phyloP scores from a whole-genome alignment of 495 filamentous ascomycete genomes.

The Umbilicaria muhlenbergii region DNA sequence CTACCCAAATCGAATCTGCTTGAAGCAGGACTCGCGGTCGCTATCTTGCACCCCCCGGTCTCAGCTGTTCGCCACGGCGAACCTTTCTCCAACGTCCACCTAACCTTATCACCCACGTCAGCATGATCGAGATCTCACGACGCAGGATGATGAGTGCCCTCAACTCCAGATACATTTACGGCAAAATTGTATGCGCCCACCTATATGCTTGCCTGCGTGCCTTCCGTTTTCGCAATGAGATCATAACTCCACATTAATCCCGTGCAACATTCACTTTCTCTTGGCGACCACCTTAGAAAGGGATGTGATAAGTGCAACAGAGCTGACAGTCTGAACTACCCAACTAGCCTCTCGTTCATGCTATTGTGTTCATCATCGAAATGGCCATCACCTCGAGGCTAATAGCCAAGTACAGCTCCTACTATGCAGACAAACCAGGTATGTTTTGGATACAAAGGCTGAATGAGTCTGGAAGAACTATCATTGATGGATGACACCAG shows the following conservation, averaged over 20 bases:
- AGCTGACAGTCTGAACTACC: neutral
- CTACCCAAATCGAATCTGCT: no score
- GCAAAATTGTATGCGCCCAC: constrained; percentile 50
- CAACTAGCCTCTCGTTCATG: constrained; percentile 68
- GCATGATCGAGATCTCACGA: constrained; percentile 32
- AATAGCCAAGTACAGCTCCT: constrained; percentile 75
- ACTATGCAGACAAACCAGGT: constrained; percentile 81
- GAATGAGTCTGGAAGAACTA: neutral
- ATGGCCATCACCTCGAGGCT: constrained; percentile 72
- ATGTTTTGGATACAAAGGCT: constrained; percentile 12
- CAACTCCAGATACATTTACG: constrained; percentile 68
- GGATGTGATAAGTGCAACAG: constrained; percentile 1
- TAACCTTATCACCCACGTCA: neutral
- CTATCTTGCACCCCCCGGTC: no score
- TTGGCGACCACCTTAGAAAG: neutral
- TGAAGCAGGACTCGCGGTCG: no score
- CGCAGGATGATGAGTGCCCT: constrained; percentile 49
- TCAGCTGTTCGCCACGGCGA: no score
- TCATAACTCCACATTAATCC: constrained; percentile 5
- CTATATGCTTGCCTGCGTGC: constrained; percentile 4
- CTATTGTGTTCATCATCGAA: constrained; percentile 72
- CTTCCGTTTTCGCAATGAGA: constrained; percentile 1
- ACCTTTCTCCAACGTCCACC: no score
- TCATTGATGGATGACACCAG: constrained; percentile 28
- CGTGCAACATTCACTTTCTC: constrained; percentile 4